Percentiles rank a stretch among this genome's conserved stretches.
Conservation (phyloP, 1,139 yeast genomes). For the Hansenula sp. region DNA sequence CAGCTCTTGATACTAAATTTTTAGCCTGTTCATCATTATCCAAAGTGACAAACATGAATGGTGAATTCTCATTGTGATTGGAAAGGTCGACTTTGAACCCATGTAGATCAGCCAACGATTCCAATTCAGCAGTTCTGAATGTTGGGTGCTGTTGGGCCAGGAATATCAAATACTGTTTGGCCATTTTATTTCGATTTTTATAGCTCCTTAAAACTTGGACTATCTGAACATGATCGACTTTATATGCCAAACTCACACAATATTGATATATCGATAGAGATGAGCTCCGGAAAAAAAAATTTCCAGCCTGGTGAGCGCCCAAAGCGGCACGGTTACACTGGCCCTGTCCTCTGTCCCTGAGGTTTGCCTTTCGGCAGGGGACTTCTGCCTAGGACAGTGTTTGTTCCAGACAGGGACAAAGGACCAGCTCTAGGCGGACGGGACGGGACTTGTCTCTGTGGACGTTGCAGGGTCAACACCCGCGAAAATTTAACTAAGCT, state of each 20-base stretch:
- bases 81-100: conserved; percentile 56
- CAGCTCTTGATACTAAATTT: conserved; percentile 60
- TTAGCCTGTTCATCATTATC: conserved; percentile 64
- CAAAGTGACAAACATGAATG: conserved; percentile 68
- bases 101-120: conserved; percentile 70
- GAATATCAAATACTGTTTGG: conserved; percentile 55
- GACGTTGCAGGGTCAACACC: too few species aligned
- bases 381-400: too few species aligned
- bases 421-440: too few species aligned
- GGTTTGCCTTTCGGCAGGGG: too few species aligned
- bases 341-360: not conserved
- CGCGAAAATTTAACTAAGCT: too few species aligned
- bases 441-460: too few species aligned
- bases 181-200: not conserved
- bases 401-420: not conserved
- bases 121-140: conserved; percentile 79
- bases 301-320: not conserved
- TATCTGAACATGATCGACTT: not conserved
- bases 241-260: not conserved
- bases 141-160: conserved; percentile 82
- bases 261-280: not conserved
- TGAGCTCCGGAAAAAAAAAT: conserved; percentile 1
- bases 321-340: not conserved
- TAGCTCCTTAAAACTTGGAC: not conserved
- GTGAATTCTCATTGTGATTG: conserved; percentile 54